These are phyloP conservation scores for Clarireedia homoeocarpa DNA, from an alignment of 2,329 filamentous ascomycete genomes.

Conservation along the genomic window DNA sequence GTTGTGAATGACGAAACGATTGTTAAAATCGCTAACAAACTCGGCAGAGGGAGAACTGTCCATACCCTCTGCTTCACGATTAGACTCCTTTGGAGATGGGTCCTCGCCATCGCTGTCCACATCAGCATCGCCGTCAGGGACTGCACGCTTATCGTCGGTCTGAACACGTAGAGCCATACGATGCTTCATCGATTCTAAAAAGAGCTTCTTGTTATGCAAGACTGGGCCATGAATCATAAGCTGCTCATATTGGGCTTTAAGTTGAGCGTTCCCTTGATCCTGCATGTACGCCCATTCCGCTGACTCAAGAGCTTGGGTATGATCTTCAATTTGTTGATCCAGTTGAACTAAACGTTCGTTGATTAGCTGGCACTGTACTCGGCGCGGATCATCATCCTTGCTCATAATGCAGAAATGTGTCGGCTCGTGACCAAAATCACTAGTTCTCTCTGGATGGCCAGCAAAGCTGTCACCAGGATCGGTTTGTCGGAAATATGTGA, in stretches of 20 bases:
- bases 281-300: conserved; percentile 60
- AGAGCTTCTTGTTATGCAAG: conserved; percentile 49
- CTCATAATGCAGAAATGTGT: conserved; percentile 97
- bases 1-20: conserved; percentile 97
- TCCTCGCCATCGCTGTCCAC: conserved; percentile 32
- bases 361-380: conserved; percentile 81
- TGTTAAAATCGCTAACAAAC: conserved; percentile 91
- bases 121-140: conserved; percentile 28
- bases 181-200: conserved; percentile 47
- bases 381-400: conserved; percentile 76
- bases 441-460: conserved; percentile 74
- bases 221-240: conserved; percentile 47
- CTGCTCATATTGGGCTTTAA: conserved; percentile 53
- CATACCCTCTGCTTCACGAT: conserved; percentile 42
- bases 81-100: conserved; percentile 27
- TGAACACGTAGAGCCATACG: conserved; percentile 28
- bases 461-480: conserved; percentile 77
- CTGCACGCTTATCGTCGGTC: conserved; percentile 20
- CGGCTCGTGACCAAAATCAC: conserved; percentile 85
- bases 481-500: conserved; percentile 96
- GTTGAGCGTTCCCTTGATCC: conserved; percentile 41
- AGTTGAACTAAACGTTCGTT: conserved; percentile 72
- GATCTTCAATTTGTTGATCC: conserved; percentile 67
- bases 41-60: conserved; percentile 62
- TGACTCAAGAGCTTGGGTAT: conserved; percentile 65